Conservation (phyloP, 163 green algal species). For the Prototheca cutis region DNA sequence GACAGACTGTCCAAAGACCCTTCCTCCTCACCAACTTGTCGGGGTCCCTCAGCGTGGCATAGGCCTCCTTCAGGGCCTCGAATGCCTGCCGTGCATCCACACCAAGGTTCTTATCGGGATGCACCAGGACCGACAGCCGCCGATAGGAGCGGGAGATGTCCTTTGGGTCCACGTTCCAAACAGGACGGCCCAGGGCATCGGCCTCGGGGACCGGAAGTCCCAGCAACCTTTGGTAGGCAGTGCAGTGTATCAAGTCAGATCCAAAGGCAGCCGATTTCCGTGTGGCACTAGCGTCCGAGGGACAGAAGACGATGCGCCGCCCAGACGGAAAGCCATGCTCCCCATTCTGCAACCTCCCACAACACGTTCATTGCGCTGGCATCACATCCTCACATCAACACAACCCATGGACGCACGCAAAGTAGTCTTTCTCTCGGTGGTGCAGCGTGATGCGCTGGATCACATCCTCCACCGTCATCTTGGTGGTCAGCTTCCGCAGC, state of each 20-base stretch:
- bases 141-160: slow-evolving; percentile 60
- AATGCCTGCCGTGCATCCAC: slow-evolving; percentile 55
- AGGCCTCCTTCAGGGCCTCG: slow-evolving; percentile 58
- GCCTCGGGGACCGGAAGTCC: slow-evolving; percentile 49
- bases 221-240: slow-evolving; percentile 53
- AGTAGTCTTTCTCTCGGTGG: slow-evolving; percentile 52
- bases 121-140: slow-evolving; percentile 61
- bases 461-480: slow-evolving; percentile 37
- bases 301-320: too few relatives aligned
- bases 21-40: slow-evolving; percentile 21
- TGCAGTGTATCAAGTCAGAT: too few relatives aligned
- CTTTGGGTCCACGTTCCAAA: slow-evolving; percentile 36
- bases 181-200: slow-evolving; percentile 49
- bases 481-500: slow-evolving; percentile 13
- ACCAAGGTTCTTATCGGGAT: slow-evolving; percentile 68
- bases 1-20: neutral
- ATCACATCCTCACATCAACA: too few relatives aligned
- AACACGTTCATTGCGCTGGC: too few relatives aligned
- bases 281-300: too few relatives aligned
- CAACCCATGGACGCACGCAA: too few relatives aligned
- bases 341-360: too few relatives aligned
- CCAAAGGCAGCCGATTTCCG: too few relatives aligned
- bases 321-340: too few relatives aligned
- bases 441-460: slow-evolving; percentile 49
- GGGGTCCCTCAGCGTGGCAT: slow-evolving; percentile 47